Base-by-base conservation (phyloP, 805 yeast species). In the Starmerella stellata region DNA sequence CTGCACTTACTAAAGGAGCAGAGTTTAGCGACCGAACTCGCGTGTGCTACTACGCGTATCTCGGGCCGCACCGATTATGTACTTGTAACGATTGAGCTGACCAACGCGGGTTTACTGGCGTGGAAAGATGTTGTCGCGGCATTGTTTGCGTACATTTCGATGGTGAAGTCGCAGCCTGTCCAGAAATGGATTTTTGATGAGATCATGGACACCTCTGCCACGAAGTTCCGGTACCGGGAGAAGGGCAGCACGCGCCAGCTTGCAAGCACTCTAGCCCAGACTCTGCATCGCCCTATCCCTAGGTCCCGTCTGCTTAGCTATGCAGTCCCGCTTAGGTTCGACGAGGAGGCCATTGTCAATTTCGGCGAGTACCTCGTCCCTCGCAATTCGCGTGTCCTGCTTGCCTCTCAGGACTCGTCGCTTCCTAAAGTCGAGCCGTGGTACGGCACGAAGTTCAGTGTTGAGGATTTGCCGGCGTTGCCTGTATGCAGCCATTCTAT, bases 391-490 rank as follows among this genome's bases (percentile, higher is more conserved):
- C 66, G 81, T 43, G 61, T 71, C 4, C 59, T 66, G 33, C 53
- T 85, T 20, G 61, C 72, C 13, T 63, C 70, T 23, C 74, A 62
- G 56, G 69, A 55, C 46, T 64, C 71, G 38, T 65, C 65, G 5
- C 67, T 67, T 2, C 61, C 65, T 39, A 45, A 58, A 14, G 63
- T 52, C 17, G 98, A 87, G 55, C 65, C 72, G 51, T 87, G 95
- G 94, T 87, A 90, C 53, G 94, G 93, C 3, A 82, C 95, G 0
- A 78, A 78, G 48, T 80, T 82, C 54, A 58, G 68, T 2, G 55
- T 67, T 32, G 63, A 59, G 9, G 59, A 62, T 14, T 51, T 80
- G 30, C 39, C 36, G 2, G 2, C n/a, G 8, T 13, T 44, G 13
- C 9, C 19, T 20, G 18, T 30, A 8, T 25, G 30, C 16, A 23